A percentile compares a stretch with the other conserved stretches of the same genome.
Conservation (phyloP, 2,329 filamentous ascomycete species). For the Ophiostoma ips region DNA sequence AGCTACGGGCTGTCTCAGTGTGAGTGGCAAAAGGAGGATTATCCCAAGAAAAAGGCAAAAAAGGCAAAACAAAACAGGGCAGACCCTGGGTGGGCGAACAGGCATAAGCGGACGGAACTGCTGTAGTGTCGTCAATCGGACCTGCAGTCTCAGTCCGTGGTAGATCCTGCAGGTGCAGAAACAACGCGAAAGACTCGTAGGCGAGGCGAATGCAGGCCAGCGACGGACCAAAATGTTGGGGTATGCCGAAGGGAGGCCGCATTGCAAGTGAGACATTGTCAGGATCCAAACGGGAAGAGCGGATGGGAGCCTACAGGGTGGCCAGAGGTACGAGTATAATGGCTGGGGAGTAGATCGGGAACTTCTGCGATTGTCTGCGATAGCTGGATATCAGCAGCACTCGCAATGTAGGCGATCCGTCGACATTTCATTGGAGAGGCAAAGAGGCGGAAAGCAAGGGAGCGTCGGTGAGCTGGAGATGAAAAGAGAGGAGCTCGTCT, state of each 20-base stretch:
- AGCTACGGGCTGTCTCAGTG: no score
- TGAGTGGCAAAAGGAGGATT: no score
- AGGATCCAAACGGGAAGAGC: not conserved
- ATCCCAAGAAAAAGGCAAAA: not conserved
- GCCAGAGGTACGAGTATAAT: not conserved
- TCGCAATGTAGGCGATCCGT: no score
- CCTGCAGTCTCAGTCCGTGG: slow-evolving; percentile 1
- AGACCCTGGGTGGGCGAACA: not conserved
- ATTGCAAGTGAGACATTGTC: slow-evolving; percentile 1
- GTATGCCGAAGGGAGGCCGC: slow-evolving; percentile 4
- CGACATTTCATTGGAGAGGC: no score
- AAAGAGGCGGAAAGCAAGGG: no score
- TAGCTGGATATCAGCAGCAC: no score
- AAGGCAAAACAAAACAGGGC: not conserved
- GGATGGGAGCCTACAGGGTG: not conserved
- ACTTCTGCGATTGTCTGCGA: no score
- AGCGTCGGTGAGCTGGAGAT: not conserved
- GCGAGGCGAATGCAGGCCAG: not conserved
- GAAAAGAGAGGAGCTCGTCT: no score
- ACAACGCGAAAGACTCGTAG: not conserved
- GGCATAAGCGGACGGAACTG: not conserved
- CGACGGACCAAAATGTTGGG: slow-evolving; percentile 5
- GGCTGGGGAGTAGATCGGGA: no score
- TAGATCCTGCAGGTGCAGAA: slow-evolving; percentile 6
- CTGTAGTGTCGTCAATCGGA: slow-evolving; percentile 1